phyloP scores from a whole-genome alignment of 1,284 basidiomycete species.

The Malassezia dermatis region DNA sequence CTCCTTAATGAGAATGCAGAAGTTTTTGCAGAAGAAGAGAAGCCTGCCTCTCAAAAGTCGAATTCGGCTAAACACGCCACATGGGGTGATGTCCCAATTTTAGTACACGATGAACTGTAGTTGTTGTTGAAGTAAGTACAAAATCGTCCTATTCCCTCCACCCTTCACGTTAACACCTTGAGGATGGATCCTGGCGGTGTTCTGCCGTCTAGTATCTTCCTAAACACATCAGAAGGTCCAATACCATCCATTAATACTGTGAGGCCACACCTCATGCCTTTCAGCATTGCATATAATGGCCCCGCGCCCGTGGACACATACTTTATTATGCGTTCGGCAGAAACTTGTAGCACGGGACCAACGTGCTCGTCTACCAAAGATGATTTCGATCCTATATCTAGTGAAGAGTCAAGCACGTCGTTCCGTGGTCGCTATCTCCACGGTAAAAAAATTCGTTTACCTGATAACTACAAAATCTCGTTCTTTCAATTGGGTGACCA shows the following conservation, averaged over 20 bases:
- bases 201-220: neutral
- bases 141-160: neutral
- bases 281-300: slow-evolving; percentile 14
- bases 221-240: neutral
- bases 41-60: neutral
- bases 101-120: neutral
- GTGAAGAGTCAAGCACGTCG: neutral
- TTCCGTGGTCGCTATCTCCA: slow-evolving; percentile 13
- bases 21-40: neutral
- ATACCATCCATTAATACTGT: neutral
- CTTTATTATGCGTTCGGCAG: neutral
- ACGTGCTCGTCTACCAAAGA: neutral
- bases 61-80: neutral
- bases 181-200: neutral
- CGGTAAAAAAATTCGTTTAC: neutral
- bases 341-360: neutral
- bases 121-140: neutral
- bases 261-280: slow-evolving; percentile 14
- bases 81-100: neutral
- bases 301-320: slow-evolving; percentile 14
- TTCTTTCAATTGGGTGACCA: slow-evolving; percentile 3
- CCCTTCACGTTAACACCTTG: neutral
- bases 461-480: neutral
- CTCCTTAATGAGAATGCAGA: neutral
- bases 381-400: neutral